phyloP scores from a whole-genome alignment of 495 filamentous ascomycete genomes.

The Daldinia decipiens region DNA sequence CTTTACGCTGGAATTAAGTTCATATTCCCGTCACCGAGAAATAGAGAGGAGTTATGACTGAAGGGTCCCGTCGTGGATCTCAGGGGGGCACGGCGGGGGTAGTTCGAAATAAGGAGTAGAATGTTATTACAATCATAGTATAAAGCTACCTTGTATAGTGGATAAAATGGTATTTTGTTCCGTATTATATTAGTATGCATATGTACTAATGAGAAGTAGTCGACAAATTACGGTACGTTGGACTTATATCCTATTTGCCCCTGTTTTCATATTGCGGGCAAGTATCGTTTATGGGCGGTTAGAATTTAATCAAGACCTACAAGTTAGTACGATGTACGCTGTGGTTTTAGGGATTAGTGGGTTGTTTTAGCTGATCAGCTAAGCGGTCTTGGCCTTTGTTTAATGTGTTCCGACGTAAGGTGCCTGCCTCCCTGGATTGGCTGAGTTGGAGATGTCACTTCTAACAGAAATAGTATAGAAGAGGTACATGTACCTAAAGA shows the following conservation, averaged over 20 bases:
- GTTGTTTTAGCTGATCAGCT: no score
- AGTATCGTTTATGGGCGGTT: no score
- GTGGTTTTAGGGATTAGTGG: no score
- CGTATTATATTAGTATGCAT: not conserved
- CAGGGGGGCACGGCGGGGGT: not conserved
- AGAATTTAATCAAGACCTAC: no score
- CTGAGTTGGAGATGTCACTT: no score
- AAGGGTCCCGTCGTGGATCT: not conserved
- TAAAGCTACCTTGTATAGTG: not conserved
- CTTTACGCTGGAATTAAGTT: not conserved
- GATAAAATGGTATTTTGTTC: not conserved
- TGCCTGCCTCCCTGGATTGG: no score
- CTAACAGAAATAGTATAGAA: no score
- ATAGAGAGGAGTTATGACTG: not conserved
- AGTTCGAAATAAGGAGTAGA: not conserved
- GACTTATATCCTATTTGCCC: not conserved
- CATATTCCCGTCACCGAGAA: not conserved
- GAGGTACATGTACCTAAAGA: not conserved
- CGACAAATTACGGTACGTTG: not conserved
- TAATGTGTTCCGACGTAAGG: no score
- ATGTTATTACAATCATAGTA: not conserved
- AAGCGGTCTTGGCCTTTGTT: no score
- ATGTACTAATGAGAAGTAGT: not conserved
- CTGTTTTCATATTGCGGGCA: no score
- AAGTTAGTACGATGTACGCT: no score